Evolutionary conservation across 2,329 filamentous ascomycete species (phyloP), one percentile per base, ranked within the genome.

Genomic region (Zalaria obscura): DNA sequence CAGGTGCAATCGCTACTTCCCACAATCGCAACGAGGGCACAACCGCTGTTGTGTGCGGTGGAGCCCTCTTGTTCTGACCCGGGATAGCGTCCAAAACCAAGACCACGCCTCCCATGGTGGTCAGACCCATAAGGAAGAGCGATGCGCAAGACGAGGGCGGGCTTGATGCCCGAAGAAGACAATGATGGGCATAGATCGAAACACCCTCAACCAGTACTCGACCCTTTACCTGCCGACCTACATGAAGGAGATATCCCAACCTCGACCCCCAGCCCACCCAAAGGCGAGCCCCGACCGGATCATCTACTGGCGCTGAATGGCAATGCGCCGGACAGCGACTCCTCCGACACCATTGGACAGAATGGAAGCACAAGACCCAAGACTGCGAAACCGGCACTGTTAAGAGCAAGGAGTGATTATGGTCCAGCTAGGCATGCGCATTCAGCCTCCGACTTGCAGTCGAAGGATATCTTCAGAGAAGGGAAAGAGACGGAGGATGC

Each of bases 381-480:
- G 36, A n/a, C 33, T 35, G 27, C 43, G 32, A 42, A 40, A 38
- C 63, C 66, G 6, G 55, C 58, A 47, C 44, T 69, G 45, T 57
- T 66, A 45, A 65, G 71, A 48, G 64, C 75, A 42, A 70, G 66
- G 55, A 72, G 68, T 54, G 67, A 76, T 48, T 68, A 68, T 60
- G 68, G 67, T 33, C 64, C 69, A 35, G 41, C 52, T 46, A 38
- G 44, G 33, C 38, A 44, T 35, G 29, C 41, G 11, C 36, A 44
- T 10, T 39, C 39, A 5, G 36, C 38, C 27, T n/a, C 36, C 31
- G 25, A 31, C 3, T 29, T 54, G 41, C 18, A 18, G 18, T 18
- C 18, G 18, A 18, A 18, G 18, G 18, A 18, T 18, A 18, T 18
- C 18, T 18, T 18, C 18, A 18, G 18, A 18, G 34, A 48, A 49